Evolutionary conservation across 495 filamentous ascomycete genomes (phyloP).

Genomic region (Endocarpon pusillum): DNA sequence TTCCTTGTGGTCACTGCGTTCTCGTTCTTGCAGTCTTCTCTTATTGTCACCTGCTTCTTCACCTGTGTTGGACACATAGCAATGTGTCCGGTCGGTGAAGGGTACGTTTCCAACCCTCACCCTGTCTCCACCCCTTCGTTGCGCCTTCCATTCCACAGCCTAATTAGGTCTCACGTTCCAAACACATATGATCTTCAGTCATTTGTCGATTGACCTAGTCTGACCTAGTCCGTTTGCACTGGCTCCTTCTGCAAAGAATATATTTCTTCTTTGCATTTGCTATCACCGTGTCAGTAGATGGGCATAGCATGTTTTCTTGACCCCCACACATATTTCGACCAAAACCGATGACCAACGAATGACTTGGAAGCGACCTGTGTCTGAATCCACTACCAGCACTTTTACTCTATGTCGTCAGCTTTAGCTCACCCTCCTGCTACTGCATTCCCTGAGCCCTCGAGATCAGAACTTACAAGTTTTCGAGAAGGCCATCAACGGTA

Average conservation of each 20-base stretch:
- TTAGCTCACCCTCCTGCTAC: constrained; percentile 12
- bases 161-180: neutral
- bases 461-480: constrained; percentile 2
- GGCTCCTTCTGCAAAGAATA: neutral
- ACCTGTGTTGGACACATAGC: too few relatives aligned
- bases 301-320: too few relatives aligned
- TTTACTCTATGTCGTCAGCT: constrained; percentile 11
- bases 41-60: too few relatives aligned
- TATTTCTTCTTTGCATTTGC: neutral
- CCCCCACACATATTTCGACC: neutral
- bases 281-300: too few relatives aligned
- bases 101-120: too few relatives aligned
- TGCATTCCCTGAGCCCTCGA: constrained; percentile 4
- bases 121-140: constrained; percentile 2
- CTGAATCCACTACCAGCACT: constrained; percentile 7
- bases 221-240: neutral
- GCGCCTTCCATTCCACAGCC: constrained; percentile 1
- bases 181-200: neutral
- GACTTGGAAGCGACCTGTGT: neutral
- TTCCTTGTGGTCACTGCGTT: too few relatives aligned
- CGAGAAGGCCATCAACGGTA: constrained; percentile 7
- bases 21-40: too few relatives aligned
- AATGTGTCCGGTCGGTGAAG: too few relatives aligned
- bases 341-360: neutral
- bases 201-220: neutral